Conservation (phyloP, 2,329 filamentous ascomycete species). For the Hypomyces rosellus region DNA sequence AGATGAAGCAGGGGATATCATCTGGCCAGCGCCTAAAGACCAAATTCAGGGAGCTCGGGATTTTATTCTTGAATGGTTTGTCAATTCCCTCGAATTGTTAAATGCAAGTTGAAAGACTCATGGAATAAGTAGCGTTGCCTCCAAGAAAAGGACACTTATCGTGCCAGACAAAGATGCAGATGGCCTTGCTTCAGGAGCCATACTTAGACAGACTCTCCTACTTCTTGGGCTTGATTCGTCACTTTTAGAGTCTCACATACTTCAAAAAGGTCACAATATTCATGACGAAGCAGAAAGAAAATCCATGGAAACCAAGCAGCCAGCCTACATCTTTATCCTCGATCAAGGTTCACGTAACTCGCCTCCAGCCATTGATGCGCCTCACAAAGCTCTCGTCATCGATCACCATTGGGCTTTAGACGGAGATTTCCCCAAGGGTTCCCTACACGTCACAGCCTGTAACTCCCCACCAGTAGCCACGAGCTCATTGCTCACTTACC, state of each 20-base stretch:
- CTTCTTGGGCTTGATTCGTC: conserved; percentile 50
- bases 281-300: conserved; percentile 36
- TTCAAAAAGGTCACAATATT: conserved; percentile 53
- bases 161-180: conserved; percentile 66
- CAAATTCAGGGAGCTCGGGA: conserved; percentile 49
- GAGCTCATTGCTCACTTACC: conserved; percentile 56
- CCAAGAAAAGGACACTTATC: conserved; percentile 49
- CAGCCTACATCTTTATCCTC: conserved; percentile 55
- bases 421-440: conserved; percentile 49
- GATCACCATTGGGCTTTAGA: conserved; percentile 56
- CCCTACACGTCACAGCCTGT: conserved; percentile 55
- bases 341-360: conserved; percentile 57
- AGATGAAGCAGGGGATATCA: conserved; percentile 38
- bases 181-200: conserved; percentile 58
- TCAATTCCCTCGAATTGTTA: not conserved
- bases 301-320: conserved; percentile 43
- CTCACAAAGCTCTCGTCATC: conserved; percentile 51
- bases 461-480: conserved; percentile 60
- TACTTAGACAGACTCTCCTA: conserved; percentile 51
- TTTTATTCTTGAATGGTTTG: conserved; percentile 53
- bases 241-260: conserved; percentile 32
- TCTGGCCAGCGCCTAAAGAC: conserved; percentile 55
- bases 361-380: conserved; percentile 44
- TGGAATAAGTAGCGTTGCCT: conserved; percentile 37
- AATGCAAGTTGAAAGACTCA: not conserved